Evolutionary conservation across 495 filamentous ascomycete species (phyloP), one percentile per base, ranked within the genome.

Genomic region (Penicillium flavigenum): DNA sequence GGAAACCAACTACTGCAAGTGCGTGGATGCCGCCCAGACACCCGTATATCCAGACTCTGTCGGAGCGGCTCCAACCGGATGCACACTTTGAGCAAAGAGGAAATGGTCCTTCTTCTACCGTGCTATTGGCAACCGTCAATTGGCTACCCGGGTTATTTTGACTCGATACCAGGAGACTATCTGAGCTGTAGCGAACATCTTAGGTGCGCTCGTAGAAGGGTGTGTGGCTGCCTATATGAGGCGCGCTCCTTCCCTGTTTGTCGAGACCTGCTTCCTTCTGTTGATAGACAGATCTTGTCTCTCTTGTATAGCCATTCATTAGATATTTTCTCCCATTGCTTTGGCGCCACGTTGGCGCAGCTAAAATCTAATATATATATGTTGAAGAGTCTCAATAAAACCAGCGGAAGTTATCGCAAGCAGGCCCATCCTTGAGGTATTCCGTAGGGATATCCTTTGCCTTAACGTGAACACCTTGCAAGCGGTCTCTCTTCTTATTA

Each of bases 391-490:
- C 34, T 43, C n/a, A 53, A 43, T 53, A 53, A 49, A 88, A 87
- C 88, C 88, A 91, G 32, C 87, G 76, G 57, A 89, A 90, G 54
- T 87, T 82, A 0, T 76, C 73, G 39, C 74, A 78, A 12, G 67
- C 68, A 0, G 87, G 87, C 2, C 88, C 88, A 62, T 89, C 86
- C 60, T 80, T 77, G 63, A 91, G 66, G 45, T 75, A 59, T 68
- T 85, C 80, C 12, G 88, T 91, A 6, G 86, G 83, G 16, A 90
- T 75, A 66, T 90, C 86, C 51, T 75, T 72, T 1, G 85, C 86
- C 17, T 77, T 74, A 29, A 88, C 61, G 17, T 78, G 79, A 34
- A 81, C 68, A 1, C 88, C 88, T 56, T 87, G 79, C 52, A 72
- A 74, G 32, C 67, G 66, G 64, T 92, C 80, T 41, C 88, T 78